Percentiles rank a stretch among this genome's conserved stretches.
Evolutionary conservation across 2,329 filamentous ascomycete genomes (phyloP).

Genomic region (Aplosporella prunicola): DNA sequence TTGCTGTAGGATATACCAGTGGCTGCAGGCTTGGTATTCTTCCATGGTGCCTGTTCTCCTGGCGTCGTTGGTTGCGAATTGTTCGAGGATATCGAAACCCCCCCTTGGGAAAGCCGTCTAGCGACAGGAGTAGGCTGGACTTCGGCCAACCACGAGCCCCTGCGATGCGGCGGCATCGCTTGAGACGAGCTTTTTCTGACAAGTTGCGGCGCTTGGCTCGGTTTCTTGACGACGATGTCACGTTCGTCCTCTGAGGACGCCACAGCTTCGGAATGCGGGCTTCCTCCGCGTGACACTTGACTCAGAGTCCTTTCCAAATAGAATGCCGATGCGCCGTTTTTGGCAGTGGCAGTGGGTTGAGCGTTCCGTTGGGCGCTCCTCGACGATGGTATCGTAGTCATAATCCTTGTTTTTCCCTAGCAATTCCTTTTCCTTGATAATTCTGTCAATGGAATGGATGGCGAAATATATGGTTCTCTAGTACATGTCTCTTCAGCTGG

Average conservation of each 20-base stretch:
- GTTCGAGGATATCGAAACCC: conserved; percentile 61
- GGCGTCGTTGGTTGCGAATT: conserved; percentile 74
- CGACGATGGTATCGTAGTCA: conserved; percentile 9
- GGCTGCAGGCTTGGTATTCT: conserved; percentile 28
- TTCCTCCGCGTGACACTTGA: conserved; percentile 28
- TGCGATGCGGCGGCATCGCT: conserved; percentile 43
- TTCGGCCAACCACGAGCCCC: conserved; percentile 72
- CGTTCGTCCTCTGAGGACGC: conserved; percentile 90
- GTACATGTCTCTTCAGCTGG: no score
- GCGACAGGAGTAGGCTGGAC: conserved; percentile 44
- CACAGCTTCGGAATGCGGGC: conserved; percentile 86
- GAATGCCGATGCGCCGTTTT: conserved; percentile 5
- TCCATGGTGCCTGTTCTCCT: conserved; percentile 48
- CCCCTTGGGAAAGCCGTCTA: conserved; percentile 66
- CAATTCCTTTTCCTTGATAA: no score
- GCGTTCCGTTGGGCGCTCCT: conserved; percentile 1
- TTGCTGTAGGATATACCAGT: conserved; percentile 35
- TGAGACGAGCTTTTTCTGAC: conserved; percentile 37
- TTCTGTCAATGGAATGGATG: no score
- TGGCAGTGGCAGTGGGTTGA: conserved; percentile 1
- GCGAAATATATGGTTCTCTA: no score
- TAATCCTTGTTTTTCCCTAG: no score
- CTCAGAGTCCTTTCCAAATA: conserved; percentile 6
- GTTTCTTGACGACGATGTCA: conserved; percentile 35
- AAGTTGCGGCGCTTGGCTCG: conserved; percentile 27